Evolutionary conservation across 2,329 filamentous ascomycete species (phyloP), one percentile per base, ranked within the genome.

Genomic region (Fusarium algeriense): DNA sequence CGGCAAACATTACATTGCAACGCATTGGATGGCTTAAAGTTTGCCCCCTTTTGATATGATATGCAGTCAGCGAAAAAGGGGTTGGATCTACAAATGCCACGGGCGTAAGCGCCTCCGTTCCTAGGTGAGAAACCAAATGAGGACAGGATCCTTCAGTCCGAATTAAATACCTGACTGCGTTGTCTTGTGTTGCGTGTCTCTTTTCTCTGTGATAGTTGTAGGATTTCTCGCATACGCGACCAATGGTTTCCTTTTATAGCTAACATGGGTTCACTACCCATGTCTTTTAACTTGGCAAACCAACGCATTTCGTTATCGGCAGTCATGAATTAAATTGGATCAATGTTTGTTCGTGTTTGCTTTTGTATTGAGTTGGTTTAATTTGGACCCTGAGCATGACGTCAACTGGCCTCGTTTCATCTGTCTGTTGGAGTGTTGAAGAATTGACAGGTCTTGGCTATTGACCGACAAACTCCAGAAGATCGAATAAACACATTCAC

Each of bases 31-130:
- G 50, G n/a, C 37, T 65, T 55, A 30, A 23, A 45, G 15, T 14
- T 43, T 46, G 26, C 20, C 37, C 48, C 68, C 53, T 43, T 67
- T 52, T 55, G 48, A 50, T 43, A 28, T 44, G 35, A 28, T 60
- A 45, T 35, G 41, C 46, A 48, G 54, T 60, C 46, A 66, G 53
- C 61, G 37, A n/a, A 73, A 70, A 60, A 48, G 69, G 69, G 69
- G 56, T 37, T 64, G 38, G 38, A 50, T 40, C 26, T 56, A 43
- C 41, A 41, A 41, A 60, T 67, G 60, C 23, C 57, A 67, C 62
- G 20, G 37, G 41, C 62, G 70, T 64, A 73, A 70, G 70, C 70
- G 66, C 69, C 56, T 57, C 54, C 65, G 35, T 43, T 50, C 55
- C 46, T 53, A 13, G 61, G 55, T 56, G 40, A 70, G 60, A 69